phyloP scores from a whole-genome alignment of 129 eudicot genomes.

The Flaveria brownii region DNA sequence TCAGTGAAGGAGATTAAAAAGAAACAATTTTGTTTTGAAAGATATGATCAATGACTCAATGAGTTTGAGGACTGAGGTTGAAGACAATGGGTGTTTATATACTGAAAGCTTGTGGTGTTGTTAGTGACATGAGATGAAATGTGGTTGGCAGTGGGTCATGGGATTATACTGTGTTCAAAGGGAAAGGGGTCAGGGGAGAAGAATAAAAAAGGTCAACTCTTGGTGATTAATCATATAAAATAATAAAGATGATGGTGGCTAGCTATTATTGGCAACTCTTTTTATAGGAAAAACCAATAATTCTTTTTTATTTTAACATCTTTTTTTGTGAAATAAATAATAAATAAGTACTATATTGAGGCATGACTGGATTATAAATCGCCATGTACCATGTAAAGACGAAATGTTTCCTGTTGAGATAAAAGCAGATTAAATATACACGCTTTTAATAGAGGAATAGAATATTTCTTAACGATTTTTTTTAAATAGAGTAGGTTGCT shows the following conservation, averaged over 20 bases:
- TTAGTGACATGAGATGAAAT: background rate
- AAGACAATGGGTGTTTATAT: conserved; percentile 11
- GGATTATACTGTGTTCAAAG: background rate
- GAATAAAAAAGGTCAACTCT: conserved; percentile 39
- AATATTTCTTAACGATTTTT: too few species aligned
- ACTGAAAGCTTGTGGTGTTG: background rate
- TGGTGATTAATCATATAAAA: conserved; percentile 30
- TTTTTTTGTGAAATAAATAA: background rate
- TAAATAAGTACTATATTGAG: background rate
- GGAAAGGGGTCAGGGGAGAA: conserved; percentile 9
- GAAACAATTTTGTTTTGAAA: background rate
- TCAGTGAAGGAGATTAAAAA: background rate
- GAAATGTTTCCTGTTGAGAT: too few species aligned
- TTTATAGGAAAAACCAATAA: background rate
- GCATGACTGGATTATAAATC: too few species aligned
- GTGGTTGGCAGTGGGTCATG: conserved; percentile 20
- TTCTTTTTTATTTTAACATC: background rate
- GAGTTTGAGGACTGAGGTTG: background rate
- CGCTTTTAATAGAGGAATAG: too few species aligned
- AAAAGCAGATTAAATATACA: too few species aligned
- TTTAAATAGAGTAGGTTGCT: too few species aligned
- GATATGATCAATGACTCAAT: conserved; percentile 1
- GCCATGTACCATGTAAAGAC: too few species aligned
- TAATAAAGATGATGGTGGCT: background rate
- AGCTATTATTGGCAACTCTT: background rate